Base-by-base conservation (phyloP, 768 basidiomycete genomes). In the Lentinus tigrinus region DNA sequence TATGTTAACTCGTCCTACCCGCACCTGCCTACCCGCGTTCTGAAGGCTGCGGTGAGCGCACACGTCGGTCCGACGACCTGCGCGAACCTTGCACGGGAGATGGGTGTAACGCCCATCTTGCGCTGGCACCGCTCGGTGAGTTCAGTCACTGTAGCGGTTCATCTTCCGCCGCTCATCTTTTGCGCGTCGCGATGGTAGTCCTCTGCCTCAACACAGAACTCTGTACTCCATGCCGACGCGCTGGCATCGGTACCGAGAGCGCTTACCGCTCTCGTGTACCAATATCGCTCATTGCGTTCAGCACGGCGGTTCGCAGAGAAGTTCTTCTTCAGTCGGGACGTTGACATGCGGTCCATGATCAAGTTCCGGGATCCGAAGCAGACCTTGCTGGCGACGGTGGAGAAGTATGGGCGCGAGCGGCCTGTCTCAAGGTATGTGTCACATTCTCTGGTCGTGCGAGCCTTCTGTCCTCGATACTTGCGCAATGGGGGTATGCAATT, bases 281-380 rank as follows among this genome's bases (percentile, higher is more conserved):
- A 93, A 70, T 83, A 91, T 67, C 83, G 87, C 63, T 96, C 94
- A 23, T 82, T 99, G 46, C 78, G 80, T 49, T 85, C 88, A 8
- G 93, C 96, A n/a, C 85, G 94, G 56, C 80, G 86, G 70, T 98
- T 98, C 68, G 89, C 85, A 14, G 91, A 97, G 70, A 83, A 86
- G 3, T 87, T 91, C 73, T 97, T 99, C 81, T 81, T 98, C 57
- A 82, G 81, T 43, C 87, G 97, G 21, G 83, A 90, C 57, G 80
- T 95, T 34, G 93, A 98, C 76, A 71, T 98, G 54, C 79, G 85
- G 28, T 70, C 77, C 36, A 84, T 94, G 77, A 79, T 94, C 69
- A 92, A 91, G 66, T 94, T 94, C 72, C 78, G 80, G 53, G 84
- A 93, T 68, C 94, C 94, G 39, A 90, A 91, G 74, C 81, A 84